phyloP scores from a whole-genome alignment of 805 yeast genomes.

The Metschnikowia lochheadii region DNA sequence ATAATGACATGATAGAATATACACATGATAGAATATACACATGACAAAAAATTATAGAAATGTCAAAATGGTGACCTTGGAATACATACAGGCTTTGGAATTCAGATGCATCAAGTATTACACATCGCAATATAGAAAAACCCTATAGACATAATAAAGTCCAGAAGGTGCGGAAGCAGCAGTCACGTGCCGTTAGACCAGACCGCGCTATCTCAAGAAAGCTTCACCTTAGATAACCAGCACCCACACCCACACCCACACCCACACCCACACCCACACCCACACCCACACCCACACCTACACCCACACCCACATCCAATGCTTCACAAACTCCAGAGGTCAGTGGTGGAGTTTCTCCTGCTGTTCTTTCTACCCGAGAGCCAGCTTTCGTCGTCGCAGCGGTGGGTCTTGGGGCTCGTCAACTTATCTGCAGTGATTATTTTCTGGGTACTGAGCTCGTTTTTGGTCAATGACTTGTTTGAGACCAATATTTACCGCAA shows the following conservation, averaged over 20 bases:
- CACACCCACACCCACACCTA: too few relatives aligned
- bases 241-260: background rate
- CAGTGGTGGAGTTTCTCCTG: conserved; percentile 11
- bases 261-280: too few relatives aligned
- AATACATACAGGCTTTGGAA: too few relatives aligned
- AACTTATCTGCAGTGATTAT: conserved; percentile 72
- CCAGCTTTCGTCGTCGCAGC: conserved; percentile 28
- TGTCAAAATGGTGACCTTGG: too few relatives aligned
- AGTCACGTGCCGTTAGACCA: background rate
- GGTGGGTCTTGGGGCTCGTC: conserved; percentile 77
- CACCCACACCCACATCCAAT: conserved; percentile 1
- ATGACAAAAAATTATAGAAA: too few relatives aligned
- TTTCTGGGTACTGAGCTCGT: conserved; percentile 89
- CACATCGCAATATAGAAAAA: too few relatives aligned
- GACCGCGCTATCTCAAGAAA: background rate
- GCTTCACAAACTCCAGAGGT: conserved; percentile 14
- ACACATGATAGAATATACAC: too few relatives aligned
- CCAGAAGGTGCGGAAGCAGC: too few relatives aligned
- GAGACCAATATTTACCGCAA: conserved; percentile 69
- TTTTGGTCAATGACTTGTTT: conserved; percentile 72
- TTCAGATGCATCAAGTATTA: too few relatives aligned
- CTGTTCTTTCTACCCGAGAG: conserved; percentile 15
- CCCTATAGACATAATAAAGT: too few relatives aligned
- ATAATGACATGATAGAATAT: too few relatives aligned
- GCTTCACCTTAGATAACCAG: background rate